Base-by-base conservation (phyloP, 2,329 filamentous ascomycete species). In the Pseudopyricularia cyperi region DNA sequence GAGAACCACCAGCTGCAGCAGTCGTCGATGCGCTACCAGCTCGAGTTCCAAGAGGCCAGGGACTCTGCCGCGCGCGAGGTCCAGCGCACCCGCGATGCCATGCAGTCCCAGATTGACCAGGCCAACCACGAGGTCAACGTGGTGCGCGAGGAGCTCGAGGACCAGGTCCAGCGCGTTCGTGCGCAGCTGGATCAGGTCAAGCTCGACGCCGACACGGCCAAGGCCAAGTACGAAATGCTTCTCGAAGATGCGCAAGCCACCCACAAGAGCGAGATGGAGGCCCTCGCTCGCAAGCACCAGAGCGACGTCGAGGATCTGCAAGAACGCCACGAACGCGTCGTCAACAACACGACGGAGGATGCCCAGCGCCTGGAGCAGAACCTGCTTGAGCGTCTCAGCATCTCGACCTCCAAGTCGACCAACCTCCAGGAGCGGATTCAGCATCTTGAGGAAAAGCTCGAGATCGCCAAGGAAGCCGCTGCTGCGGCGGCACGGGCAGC, bases 361-460 rank as follows among this genome's bases (percentile, higher is more conserved):
- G 85, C 84, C 54, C 82, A 91, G 60, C 83, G 87, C 49, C 75
- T 82, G 2, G 89, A 95, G 65, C 77, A 83, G 56, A 85, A 90
- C 63, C 78, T 94, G 44, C 77, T 85, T 48, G 89, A 96, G 62
- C 83, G 87, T 26, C 77, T 97, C 52, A 83, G 80, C 57, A 76
- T 97, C 53, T 87, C 89, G 0, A 81, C 90, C 8, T 87, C 89
- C 53, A 95, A 91, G 73, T 80, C 85, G 4, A 82, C 89, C 59
- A 86, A 94, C 64, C 79, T 94, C 22, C 85, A 94, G 64, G 90
- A 96, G 60, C 88, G 87, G 59, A 79, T 96, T 26, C 69, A 77
- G 4, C 86, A 94, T 60, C 75, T 97, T 1, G 89, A 96, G 65
- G 90, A 96, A 65, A 91, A 89, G 66, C 77, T 98, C 15, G 85